Evolutionary conservation across 352 stramenopile genomes (phyloP), one percentile per base, ranked within the genome.

Genomic region (Phytophthora citrophthora): DNA sequence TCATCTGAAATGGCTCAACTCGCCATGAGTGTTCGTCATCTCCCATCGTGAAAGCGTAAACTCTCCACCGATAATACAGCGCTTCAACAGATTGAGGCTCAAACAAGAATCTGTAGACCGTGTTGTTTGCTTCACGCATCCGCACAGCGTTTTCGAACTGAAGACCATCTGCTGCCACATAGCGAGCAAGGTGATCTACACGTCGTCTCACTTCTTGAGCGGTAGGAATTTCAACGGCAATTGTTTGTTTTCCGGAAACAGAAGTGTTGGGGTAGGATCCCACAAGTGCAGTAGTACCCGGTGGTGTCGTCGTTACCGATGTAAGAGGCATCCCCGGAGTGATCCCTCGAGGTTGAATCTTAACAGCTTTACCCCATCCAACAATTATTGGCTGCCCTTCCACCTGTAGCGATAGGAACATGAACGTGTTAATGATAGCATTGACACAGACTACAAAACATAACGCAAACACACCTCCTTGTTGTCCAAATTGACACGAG

Each of bases 331-430:
- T 48, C 1, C 61, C 60, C 36, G 57, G 27, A 34, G 45, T 40
- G 20, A 50, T 47, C 11, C 36, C 43, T 4, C 64, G 76, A 36
- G 72, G 53, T 38, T 89, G 80, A 63, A 94, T 90, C 51, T 87
- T 89, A 41, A 94, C 83, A 13, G 81, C 83, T 74, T 94, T 94
- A 5, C 86, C 81, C 86, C 86, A 94, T 8, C 82, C 81, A 48
- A 94, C 83, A 54, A 90, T 77, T 62, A 94, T 91, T 40, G 79
- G 72, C 29, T 89, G 76, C 13, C 86, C 82, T 53, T 92, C 83
- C 53, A 94, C 50, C 85, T 93, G 49, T 55, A 54, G 43, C 29
- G 54, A 40, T 43, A 5, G 6, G 8, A 27, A 56, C 20, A 56
- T 45, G 5, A 44, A 40, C n/a, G 46, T 11, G 13, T 64, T 3